A percentile compares a stretch with the other conserved stretches of the same genome.
These are phyloP conservation scores for Solanum medicagineum DNA, from an alignment of 257 asterid genomes.

Conservation along the genomic window DNA sequence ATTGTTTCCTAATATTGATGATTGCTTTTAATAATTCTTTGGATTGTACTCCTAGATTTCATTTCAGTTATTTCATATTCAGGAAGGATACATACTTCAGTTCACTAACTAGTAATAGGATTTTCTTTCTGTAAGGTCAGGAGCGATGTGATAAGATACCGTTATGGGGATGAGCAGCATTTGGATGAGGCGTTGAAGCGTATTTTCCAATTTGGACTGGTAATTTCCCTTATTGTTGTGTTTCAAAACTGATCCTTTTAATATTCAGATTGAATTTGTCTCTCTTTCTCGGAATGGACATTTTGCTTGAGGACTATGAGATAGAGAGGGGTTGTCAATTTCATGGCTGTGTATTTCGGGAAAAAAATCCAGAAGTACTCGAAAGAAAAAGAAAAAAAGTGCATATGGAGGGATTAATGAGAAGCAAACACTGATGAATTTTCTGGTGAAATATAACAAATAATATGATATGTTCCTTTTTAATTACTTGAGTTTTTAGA, in stretches of 20 bases:
- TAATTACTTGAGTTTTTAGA: background rate
- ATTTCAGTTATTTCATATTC: background rate
- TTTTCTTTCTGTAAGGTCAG: constrained; percentile 57
- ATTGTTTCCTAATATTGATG: background rate
- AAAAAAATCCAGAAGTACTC: background rate
- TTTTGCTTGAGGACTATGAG: background rate
- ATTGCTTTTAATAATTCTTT: background rate
- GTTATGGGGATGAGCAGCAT: constrained; percentile 98
- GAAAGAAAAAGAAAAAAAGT: background rate
- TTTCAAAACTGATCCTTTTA: background rate
- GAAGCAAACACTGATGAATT: background rate
- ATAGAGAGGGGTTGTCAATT: background rate
- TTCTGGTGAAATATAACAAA: background rate
- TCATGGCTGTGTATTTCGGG: background rate
- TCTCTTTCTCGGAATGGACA: background rate
- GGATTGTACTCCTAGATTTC: background rate
- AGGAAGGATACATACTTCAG: background rate
- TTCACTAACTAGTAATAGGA: background rate
- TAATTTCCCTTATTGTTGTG: constrained; percentile 3
- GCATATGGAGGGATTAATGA: background rate
- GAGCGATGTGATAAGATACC: constrained; percentile 85
- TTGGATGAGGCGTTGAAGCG: constrained; percentile 92
- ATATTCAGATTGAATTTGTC: background rate
- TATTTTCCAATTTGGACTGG: constrained; percentile 93
- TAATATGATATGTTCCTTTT: background rate